A percentile compares a stretch with the other conserved stretches of the same genome.
phyloP scores from a whole-genome alignment of 176 grass and related monocot genomes.

The Musa itinerans region DNA sequence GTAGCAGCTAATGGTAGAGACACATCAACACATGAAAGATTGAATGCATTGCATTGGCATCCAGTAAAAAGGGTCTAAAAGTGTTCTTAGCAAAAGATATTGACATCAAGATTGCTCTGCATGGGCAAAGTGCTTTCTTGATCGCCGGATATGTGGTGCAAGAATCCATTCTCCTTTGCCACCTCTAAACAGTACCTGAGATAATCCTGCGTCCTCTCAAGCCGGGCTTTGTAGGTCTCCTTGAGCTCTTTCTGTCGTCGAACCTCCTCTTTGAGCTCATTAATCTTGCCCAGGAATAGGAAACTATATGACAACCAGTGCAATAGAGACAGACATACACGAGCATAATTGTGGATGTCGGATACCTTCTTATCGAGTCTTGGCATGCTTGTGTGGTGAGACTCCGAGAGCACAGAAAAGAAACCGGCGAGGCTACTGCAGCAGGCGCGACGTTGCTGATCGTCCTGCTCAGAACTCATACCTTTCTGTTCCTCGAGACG shows the following conservation, averaged over 20 bases:
- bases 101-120: not conserved
- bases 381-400: not conserved
- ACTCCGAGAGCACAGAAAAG: constrained; percentile 19
- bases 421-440: constrained; percentile 21
- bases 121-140: not conserved
- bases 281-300: constrained; percentile 5
- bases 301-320: not conserved
- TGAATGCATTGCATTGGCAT: too few relatives aligned
- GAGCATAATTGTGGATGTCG: not conserved
- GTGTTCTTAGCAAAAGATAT: too few relatives aligned
- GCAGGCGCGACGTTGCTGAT: constrained; percentile 25
- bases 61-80: too few relatives aligned
- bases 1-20: too few relatives aligned
- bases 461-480: not conserved
- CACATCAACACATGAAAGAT: too few relatives aligned
- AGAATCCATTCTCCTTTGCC: constrained; percentile 44
- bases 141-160: constrained; percentile 36
- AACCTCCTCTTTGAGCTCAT: constrained; percentile 34
- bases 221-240: constrained; percentile 41
- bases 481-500: not conserved
- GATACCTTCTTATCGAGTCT: not conserved
- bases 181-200: constrained; percentile 49
- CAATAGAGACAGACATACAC: not conserved
- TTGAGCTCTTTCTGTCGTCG: constrained; percentile 39
- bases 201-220: constrained; percentile 53